phyloP scores from a whole-genome alignment of 2,329 filamentous ascomycete species.

The Ophiostoma piceae region DNA sequence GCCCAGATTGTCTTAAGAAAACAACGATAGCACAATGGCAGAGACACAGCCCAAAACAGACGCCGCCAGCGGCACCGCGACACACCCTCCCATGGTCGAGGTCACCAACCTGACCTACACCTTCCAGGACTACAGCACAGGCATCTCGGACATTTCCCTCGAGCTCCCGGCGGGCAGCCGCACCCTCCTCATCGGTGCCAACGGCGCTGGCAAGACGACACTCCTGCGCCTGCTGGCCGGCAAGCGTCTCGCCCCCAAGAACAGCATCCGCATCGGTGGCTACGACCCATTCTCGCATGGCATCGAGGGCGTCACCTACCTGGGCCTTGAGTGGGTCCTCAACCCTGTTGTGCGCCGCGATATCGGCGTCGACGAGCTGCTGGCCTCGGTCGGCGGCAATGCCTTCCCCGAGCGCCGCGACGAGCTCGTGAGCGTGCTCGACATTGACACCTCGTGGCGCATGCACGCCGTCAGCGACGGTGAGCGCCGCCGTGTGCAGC shows the following conservation, averaged over 20 bases:
- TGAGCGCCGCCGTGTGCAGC: slow-evolving; percentile 82
- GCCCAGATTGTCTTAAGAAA: not conserved
- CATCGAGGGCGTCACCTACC: slow-evolving; percentile 91
- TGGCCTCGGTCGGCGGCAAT: slow-evolving; percentile 80
- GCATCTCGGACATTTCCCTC: slow-evolving; percentile 67
- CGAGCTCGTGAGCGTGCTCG: slow-evolving; percentile 79
- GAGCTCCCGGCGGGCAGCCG: slow-evolving; percentile 76
- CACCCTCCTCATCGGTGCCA: slow-evolving; percentile 89
- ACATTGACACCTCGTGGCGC: slow-evolving; percentile 87
- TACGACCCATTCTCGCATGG: slow-evolving; percentile 88
- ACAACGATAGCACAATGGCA: slow-evolving; percentile 19
- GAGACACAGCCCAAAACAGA: not conserved
- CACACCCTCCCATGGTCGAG: slow-evolving; percentile 56
- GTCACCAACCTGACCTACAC: slow-evolving; percentile 77
- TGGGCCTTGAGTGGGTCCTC: slow-evolving; percentile 95
- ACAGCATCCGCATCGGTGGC: slow-evolving; percentile 70
- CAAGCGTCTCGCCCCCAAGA: slow-evolving; percentile 79
- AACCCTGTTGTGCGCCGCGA: slow-evolving; percentile 95
- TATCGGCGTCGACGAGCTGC: slow-evolving; percentile 82
- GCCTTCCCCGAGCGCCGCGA: slow-evolving; percentile 76
- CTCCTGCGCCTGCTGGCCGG: slow-evolving; percentile 89
- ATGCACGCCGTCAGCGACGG: slow-evolving; percentile 96
- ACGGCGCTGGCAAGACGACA: slow-evolving; percentile 95
- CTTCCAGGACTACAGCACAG: slow-evolving; percentile 80
- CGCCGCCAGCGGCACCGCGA: not conserved